Evolutionary conservation across 2,329 filamentous ascomycete genomes (phyloP).

Genomic region (Phialocephala subalpina): DNA sequence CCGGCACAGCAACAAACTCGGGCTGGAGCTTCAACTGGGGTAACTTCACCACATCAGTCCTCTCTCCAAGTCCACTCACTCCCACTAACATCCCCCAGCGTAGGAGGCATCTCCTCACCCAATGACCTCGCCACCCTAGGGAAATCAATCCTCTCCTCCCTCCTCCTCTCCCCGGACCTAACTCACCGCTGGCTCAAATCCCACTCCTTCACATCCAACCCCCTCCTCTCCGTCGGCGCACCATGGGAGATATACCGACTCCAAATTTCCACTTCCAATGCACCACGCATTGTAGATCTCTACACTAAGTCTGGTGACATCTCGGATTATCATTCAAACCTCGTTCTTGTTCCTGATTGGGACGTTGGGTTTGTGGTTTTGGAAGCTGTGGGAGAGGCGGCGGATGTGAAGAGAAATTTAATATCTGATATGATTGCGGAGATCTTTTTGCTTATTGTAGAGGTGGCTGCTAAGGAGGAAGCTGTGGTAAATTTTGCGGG

Average conservation of each 20-base stretch:
- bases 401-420: neutral
- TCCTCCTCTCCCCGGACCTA: too few relatives aligned
- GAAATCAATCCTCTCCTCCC: too few relatives aligned
- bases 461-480: conserved; percentile 3
- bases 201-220: conserved; percentile 25
- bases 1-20: too few relatives aligned
- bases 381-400: neutral
- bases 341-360: conserved; percentile 14
- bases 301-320: conserved; percentile 23
- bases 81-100: too few relatives aligned
- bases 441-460: neutral
- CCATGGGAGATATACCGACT: conserved; percentile 40
- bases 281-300: conserved; percentile 15
- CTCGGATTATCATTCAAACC: neutral
- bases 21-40: too few relatives aligned
- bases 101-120: too few relatives aligned
- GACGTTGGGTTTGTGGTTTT: conserved; percentile 11
- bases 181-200: too few relatives aligned
- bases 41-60: too few relatives aligned
- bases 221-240: conserved; percentile 32
- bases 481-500: neutral
- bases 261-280: conserved; percentile 8
- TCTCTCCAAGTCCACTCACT: too few relatives aligned
- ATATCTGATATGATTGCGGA: neutral
- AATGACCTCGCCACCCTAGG: too few relatives aligned